Evolutionary conservation across 2,329 filamentous ascomycete species (phyloP).

Genomic region (Pseudonectria foliicola): DNA sequence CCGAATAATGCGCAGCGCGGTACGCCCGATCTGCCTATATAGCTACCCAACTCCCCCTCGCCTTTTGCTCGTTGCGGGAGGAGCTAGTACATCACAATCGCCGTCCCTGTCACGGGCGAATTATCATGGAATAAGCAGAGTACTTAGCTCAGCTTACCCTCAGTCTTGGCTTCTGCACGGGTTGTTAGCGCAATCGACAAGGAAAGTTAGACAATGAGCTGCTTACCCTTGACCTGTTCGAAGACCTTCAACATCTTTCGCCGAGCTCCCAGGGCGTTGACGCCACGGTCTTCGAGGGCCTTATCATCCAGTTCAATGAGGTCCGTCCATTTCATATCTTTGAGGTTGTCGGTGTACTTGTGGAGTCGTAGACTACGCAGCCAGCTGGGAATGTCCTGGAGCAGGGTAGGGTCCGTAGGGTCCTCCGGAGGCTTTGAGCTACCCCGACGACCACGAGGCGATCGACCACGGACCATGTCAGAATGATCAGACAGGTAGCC

Average conservation of each 20-base stretch:
- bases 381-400: constrained; percentile 96
- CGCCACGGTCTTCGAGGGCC: constrained; percentile 83
- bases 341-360: constrained; percentile 98
- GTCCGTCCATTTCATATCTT: constrained; percentile 95
- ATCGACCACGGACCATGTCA: constrained; percentile 83
- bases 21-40: constrained; percentile 2
- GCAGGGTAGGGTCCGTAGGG: constrained; percentile 79
- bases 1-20: constrained; percentile 2
- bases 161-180: constrained; percentile 58
- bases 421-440: constrained; percentile 98
- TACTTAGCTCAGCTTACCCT: constrained; percentile 56
- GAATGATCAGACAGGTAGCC: constrained; percentile 93
- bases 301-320: constrained; percentile 88
- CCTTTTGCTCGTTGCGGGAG: not conserved
- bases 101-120: too few relatives aligned
- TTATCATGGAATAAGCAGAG: constrained; percentile 1
- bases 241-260: constrained; percentile 99
- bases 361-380: constrained; percentile 88
- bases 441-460: constrained; percentile 82
- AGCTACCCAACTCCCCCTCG: constrained; percentile 1
- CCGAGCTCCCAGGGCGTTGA: constrained; percentile 88
- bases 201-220: not conserved
- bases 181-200: constrained; percentile 12
- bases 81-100: not conserved
- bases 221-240: constrained; percentile 78